Base-by-base conservation (phyloP, 306 rosid genomes). In the Astragalus glycyphyllos region DNA sequence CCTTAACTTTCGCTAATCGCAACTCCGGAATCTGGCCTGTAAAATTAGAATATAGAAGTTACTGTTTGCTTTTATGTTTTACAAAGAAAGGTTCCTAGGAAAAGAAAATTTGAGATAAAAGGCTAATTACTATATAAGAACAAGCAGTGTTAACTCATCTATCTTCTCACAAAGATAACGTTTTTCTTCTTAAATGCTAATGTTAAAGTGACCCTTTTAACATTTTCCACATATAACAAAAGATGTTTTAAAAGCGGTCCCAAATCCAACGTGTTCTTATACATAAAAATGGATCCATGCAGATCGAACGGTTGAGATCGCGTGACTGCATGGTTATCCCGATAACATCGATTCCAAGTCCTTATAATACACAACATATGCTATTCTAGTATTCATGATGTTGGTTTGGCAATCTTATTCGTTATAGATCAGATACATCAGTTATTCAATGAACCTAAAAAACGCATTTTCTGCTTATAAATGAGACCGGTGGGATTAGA, bases 1-100 rank as follows among this genome's bases (percentile, higher is more conserved):
- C 96, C 87, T 91, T 89, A 0, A 94, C 72, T 78, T 85, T 86
- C 7, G 97, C 97, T 85, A 94, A 69, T 49, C 87, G 79, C 72
- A 72, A 71, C 60, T 78, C 91, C 4, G 75, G 48, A 65, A 60
- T 62, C 14, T 76, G 64, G 48, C 11, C 90, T 88, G 94, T 77
- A 83, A 29, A 48, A 73, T 65, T 41, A 60, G 41, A 71, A 45
- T 23, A 53, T 10, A 7, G 60, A 66, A 31, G 69, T 73, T 29
- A 3, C 5, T 5, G n/a, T 70, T 56, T 6, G 8, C 42, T 23
- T 47, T 38, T 6, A 9, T 23, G 7, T 16, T 35, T 4, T 35
- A 34, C 4, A 10, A 40, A 5, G 0, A 40, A 0, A 2, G 20
- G 17, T 12, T 16, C 17, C 2, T 47, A 47, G 17, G 9, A 47